Conservation (phyloP, 1,284 basidiomycete genomes). For the Austropuccinia psidii region DNA sequence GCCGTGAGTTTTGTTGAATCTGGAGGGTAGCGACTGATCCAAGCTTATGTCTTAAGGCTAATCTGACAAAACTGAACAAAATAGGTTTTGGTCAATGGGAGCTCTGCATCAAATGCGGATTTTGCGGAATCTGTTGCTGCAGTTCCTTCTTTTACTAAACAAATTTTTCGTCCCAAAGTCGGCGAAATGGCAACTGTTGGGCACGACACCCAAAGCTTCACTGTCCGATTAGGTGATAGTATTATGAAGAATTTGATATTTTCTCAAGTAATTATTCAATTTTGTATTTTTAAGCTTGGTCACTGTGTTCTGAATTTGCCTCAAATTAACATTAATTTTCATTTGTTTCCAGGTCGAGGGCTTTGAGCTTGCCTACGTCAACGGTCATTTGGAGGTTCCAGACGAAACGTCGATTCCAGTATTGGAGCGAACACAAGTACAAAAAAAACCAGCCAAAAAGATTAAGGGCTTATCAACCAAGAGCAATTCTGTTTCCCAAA, state of each 20-base stretch:
- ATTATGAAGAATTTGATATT: slow-evolving; percentile 70
- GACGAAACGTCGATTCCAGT: slow-evolving; percentile 62
- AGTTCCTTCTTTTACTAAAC: slow-evolving; percentile 76
- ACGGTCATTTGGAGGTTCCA: slow-evolving; percentile 70
- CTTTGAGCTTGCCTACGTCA: slow-evolving; percentile 86
- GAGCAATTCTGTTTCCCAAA: not conserved
- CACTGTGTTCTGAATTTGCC: not conserved
- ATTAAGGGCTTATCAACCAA: slow-evolving; percentile 3
- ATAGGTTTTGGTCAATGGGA: slow-evolving; percentile 79
- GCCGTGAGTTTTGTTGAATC: slow-evolving; percentile 55
- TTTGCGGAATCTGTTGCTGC: slow-evolving; percentile 71
- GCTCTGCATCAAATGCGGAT: slow-evolving; percentile 58
- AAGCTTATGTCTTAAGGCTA: slow-evolving; percentile 1
- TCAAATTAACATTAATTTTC: too few relatives aligned
- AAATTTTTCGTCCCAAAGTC: slow-evolving; percentile 69
- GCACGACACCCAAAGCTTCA: slow-evolving; percentile 89
- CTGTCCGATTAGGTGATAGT: slow-evolving; percentile 84
- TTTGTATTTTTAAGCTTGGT: not conserved
- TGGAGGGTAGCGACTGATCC: slow-evolving; percentile 38
- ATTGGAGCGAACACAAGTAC: slow-evolving; percentile 26
- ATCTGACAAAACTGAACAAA: not conserved
- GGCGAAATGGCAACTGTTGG: slow-evolving; percentile 79
- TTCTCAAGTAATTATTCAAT: slow-evolving; percentile 60
- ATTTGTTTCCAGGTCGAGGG: slow-evolving; percentile 71
- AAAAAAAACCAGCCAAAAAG: not conserved